Conservation (phyloP, 179 eudicot species). For the Corrigiola litoralis region DNA sequence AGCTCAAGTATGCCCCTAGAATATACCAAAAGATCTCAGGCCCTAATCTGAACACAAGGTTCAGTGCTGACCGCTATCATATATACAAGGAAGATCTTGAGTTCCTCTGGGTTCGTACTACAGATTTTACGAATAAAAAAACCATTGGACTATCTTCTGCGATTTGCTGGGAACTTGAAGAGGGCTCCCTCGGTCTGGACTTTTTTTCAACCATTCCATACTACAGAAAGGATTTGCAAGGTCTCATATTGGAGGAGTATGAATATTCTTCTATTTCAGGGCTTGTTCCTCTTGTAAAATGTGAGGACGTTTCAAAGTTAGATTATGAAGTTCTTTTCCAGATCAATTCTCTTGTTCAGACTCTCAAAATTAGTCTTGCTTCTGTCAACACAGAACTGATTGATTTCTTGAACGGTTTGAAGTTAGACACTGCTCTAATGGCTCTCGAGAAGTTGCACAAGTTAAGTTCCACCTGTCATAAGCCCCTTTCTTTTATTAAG, state of each 20-base stretch:
- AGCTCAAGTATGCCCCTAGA: conserved; percentile 89
- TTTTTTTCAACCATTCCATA: conserved; percentile 42
- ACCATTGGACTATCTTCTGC: conserved; percentile 75
- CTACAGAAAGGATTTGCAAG: conserved; percentile 39
- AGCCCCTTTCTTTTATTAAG: conserved; percentile 66
- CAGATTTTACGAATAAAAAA: conserved; percentile 60
- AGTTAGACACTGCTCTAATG: conserved; percentile 38
- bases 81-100: conserved; percentile 81
- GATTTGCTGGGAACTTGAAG: conserved; percentile 65
- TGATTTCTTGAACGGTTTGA: conserved; percentile 44
- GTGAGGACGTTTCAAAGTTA: conserved; percentile 33
- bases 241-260: conserved; percentile 41
- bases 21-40: conserved; percentile 64
- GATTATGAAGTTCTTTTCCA: conserved; percentile 75
- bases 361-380: conserved; percentile 68
- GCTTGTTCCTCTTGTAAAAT: conserved; percentile 66
- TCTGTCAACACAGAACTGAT: conserved; percentile 54
- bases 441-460: conserved; percentile 71
- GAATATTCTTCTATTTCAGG: conserved; percentile 43
- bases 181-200: conserved; percentile 37
- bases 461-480: conserved; percentile 52
- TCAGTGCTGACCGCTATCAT: conserved; percentile 61
- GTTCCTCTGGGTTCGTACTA: conserved; percentile 79
- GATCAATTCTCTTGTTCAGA: conserved; percentile 82
- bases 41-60: conserved; percentile 47